Evolutionary conservation across 2,329 filamentous ascomycete species (phyloP).

Genomic region (Penicillium fuscoglaucum): DNA sequence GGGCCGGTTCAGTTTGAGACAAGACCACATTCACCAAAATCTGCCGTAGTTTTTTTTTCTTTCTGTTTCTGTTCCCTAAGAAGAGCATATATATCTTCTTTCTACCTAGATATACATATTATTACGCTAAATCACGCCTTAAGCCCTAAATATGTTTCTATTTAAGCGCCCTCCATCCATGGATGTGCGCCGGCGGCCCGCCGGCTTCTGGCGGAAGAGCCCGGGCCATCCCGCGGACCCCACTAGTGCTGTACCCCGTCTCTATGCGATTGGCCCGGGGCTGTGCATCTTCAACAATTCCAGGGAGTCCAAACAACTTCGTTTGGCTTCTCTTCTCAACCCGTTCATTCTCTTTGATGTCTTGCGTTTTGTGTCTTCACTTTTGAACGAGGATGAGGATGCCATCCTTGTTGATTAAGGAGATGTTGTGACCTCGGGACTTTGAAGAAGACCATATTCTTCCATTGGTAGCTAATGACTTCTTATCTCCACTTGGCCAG

Average conservation of each 20-base stretch:
- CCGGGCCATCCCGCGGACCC: too few species aligned
- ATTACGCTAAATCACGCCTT: not conserved
- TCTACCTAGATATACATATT: not conserved
- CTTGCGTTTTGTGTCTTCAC: not conserved
- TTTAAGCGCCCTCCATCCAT: not conserved
- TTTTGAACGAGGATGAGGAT: not conserved
- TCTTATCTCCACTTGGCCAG: not conserved
- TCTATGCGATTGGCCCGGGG: not conserved
- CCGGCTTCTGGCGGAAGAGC: not conserved
- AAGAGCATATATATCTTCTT: not conserved
- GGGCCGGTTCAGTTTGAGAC: not conserved
- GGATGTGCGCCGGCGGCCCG: not conserved
- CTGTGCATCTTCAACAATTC: not conserved
- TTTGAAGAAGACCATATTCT: not conserved
- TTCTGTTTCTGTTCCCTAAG: not conserved
- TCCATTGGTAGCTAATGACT: not conserved
- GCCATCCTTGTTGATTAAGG: too few species aligned
- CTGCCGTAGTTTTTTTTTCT: not conserved
- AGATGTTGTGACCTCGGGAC: not conserved
- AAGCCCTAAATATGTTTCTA: not conserved
- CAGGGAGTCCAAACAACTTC: not conserved
- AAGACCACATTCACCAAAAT: not conserved
- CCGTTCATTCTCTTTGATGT: not conserved
- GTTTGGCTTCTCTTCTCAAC: not conserved
- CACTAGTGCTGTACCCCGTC: not conserved